These are phyloP conservation scores for Coleophoma crateriformis DNA, from an alignment of 2,329 filamentous ascomycete species.

Conservation along the genomic window DNA sequence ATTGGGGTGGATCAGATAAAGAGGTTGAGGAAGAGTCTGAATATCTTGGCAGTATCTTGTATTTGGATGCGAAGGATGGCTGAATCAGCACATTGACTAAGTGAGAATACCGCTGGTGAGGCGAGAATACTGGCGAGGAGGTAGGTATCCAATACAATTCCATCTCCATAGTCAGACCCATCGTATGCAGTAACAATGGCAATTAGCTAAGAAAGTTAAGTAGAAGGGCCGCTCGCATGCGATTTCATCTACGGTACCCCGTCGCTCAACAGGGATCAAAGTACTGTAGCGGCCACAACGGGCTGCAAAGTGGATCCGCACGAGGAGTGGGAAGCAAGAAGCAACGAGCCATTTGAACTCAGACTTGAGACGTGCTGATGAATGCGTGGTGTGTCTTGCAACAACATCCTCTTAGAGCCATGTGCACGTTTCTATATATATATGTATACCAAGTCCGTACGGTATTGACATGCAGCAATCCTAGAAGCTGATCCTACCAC, in stretches of 20 bases:
- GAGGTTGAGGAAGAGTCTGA: not conserved
- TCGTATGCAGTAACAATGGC: constrained; percentile 11
- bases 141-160: constrained; percentile 11
- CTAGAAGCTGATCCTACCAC: too few relatives aligned
- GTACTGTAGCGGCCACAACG: not conserved
- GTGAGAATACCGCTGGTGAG: constrained; percentile 13
- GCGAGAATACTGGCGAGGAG: constrained; percentile 14
- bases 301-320: constrained; percentile 6
- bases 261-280: constrained; percentile 11
- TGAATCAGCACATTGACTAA: constrained; percentile 10
- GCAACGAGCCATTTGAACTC: constrained; percentile 7
- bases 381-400: too few relatives aligned
- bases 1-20: not conserved
- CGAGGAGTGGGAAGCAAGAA: constrained; percentile 7
- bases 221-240: constrained; percentile 7
- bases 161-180: constrained; percentile 2
- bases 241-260: constrained; percentile 1
- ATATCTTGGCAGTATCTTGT: constrained; percentile 6
- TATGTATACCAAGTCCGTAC: too few relatives aligned
- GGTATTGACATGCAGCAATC: too few relatives aligned
- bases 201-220: constrained; percentile 3
- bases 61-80: constrained; percentile 7
- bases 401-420: too few relatives aligned
- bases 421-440: too few relatives aligned
- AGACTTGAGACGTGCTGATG: not conserved